A percentile compares a stretch with the other conserved stretches of the same genome.
These are phyloP conservation scores for Suhomyces kunorum DNA, from an alignment of 1,139 yeast genomes.

Conservation along the genomic window DNA sequence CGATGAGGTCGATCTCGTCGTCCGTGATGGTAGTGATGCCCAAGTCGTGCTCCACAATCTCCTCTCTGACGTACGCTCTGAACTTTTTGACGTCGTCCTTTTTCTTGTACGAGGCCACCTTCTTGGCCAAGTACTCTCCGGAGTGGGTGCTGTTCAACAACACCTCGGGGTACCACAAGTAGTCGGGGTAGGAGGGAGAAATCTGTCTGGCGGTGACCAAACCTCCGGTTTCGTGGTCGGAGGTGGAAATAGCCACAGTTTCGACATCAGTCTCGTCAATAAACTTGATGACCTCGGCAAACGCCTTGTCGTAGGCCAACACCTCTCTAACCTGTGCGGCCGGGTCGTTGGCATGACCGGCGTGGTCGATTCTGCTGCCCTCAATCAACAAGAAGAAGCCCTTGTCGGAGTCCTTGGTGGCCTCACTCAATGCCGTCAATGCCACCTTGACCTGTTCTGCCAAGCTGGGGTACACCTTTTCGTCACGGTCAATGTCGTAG, in stretches of 20 bases:
- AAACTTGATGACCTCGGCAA: conserved; percentile 25
- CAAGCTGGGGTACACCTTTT: conserved; percentile 25
- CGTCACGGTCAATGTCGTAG: conserved; percentile 28
- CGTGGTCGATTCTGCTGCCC: conserved; percentile 32
- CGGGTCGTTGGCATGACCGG: conserved; percentile 34
- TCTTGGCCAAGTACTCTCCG: conserved; percentile 27
- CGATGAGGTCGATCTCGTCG: conserved; percentile 19
- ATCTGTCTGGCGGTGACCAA: conserved; percentile 68
- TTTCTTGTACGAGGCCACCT: conserved; percentile 14
- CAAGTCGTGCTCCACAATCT: conserved; percentile 23
- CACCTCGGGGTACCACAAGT: conserved; percentile 29
- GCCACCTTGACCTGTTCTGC: conserved; percentile 29
- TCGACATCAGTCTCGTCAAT: conserved; percentile 26
- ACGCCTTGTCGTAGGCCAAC: conserved; percentile 38
- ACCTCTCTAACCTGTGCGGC: conserved; percentile 44
- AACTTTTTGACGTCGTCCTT: conserved; percentile 11
- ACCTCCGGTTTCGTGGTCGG: conserved; percentile 34
- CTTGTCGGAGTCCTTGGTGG: conserved; percentile 26
- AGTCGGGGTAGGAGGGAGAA: conserved; percentile 36
- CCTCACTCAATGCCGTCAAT: conserved; percentile 26
- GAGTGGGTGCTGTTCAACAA: conserved; percentile 28
- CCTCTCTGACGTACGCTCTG: conserved; percentile 16
- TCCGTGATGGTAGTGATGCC: conserved; percentile 21
- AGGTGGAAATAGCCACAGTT: conserved; percentile 29
- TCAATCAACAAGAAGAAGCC: conserved; percentile 32